Percentiles rank a stretch among this genome's conserved stretches.
Evolutionary conservation across 805 yeast species (phyloP).

Genomic region (Metschnikowia henanensis): DNA sequence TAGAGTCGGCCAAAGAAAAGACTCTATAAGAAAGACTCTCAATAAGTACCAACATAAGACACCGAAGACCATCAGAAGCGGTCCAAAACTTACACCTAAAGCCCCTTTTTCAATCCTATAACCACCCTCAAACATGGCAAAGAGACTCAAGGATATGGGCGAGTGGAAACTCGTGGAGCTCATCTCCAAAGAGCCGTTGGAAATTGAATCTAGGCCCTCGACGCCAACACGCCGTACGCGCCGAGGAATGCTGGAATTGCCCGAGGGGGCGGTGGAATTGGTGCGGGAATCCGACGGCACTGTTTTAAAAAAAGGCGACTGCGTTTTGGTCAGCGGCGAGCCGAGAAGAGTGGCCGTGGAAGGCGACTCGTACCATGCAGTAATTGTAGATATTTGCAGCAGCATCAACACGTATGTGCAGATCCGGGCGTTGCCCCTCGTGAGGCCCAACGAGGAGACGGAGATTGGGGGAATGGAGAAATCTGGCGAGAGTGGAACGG

Average conservation of each 20-base stretch:
- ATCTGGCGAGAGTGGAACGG: not conserved
- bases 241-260: conserved; percentile 12
- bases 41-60: no score
- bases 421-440: conserved; percentile 48
- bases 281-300: conserved; percentile 41
- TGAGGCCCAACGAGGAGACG: conserved; percentile 31
- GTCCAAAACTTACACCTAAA: no score
- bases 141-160: conserved; percentile 16
- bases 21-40: no score
- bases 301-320: conserved; percentile 53
- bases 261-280: conserved; percentile 7
- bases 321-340: conserved; percentile 36
- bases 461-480: conserved; percentile 11
- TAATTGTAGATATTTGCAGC: conserved; percentile 51
- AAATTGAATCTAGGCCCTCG: conserved; percentile 3
- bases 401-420: conserved; percentile 52
- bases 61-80: no score
- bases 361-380: conserved; percentile 35
- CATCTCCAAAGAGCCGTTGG: conserved; percentile 5
- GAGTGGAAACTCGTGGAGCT: conserved; percentile 18
- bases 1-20: no score
- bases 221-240: conserved; percentile 23
- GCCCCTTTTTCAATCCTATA: not conserved
- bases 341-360: conserved; percentile 30
- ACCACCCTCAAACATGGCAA: conserved; percentile 12